phyloP scores from a whole-genome alignment of 2,329 filamentous ascomycete genomes.

The Clarireedia monteithiana region DNA sequence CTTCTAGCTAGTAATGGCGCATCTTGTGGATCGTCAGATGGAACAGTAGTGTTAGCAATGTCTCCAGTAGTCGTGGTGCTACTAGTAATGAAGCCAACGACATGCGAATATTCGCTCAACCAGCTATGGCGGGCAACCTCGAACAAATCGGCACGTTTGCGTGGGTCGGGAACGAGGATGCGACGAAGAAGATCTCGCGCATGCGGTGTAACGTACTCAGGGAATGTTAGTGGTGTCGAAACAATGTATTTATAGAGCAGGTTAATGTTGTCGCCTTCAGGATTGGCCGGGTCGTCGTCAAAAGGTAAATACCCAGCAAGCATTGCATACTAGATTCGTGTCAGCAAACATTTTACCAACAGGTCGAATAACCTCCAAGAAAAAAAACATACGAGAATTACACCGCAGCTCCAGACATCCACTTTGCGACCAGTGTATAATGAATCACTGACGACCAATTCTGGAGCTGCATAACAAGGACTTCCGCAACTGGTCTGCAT shows the following conservation, averaged over 20 bases:
- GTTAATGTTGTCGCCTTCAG: slow-evolving; percentile 98
- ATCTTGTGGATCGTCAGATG: slow-evolving; percentile 47
- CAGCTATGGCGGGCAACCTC: slow-evolving; percentile 97
- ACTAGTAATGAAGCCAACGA: slow-evolving; percentile 95
- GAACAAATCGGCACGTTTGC: slow-evolving; percentile 91
- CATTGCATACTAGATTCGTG: slow-evolving; percentile 77
- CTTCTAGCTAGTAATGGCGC: slow-evolving; percentile 66
- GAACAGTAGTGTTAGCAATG: slow-evolving; percentile 71
- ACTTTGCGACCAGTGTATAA: slow-evolving; percentile 96
- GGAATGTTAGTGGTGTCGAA: slow-evolving; percentile 91
- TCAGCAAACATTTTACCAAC: slow-evolving; percentile 15
- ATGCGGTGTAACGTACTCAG: slow-evolving; percentile 97
- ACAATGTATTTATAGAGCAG: slow-evolving; percentile 99
- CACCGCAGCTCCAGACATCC: slow-evolving; percentile 98
- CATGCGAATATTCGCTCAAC: slow-evolving; percentile 93
- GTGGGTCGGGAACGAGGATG: slow-evolving; percentile 90
- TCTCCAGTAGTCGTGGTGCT: slow-evolving; percentile 82
- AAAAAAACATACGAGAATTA: slow-evolving; percentile 72
- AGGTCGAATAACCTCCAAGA: not conserved
- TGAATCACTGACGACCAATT: slow-evolving; percentile 94
- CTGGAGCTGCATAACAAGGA: slow-evolving; percentile 93
- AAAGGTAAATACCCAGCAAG: slow-evolving; percentile 95
- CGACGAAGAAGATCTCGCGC: slow-evolving; percentile 85
- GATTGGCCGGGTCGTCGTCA: slow-evolving; percentile 95
- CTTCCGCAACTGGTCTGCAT: slow-evolving; percentile 99